Evolutionary conservation across 2,329 filamentous ascomycete species (phyloP), one percentile per base, ranked within the genome.

Genomic region (Huntiella moniliformis): DNA sequence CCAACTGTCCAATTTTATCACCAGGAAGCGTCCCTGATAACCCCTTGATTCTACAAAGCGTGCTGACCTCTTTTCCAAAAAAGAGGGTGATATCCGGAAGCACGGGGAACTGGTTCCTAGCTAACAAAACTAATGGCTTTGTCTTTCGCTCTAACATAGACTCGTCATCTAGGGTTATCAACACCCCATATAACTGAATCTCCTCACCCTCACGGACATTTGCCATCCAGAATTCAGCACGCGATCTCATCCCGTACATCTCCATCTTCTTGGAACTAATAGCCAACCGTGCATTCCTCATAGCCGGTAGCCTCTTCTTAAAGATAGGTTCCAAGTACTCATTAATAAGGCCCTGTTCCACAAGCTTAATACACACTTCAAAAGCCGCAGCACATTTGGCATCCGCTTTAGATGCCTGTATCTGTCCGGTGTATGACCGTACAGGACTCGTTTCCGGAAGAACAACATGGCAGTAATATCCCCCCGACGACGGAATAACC

Each of bases 371-470:
- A 55, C 87, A 95, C 43, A 81, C 74, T 55, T 86, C 74, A 57
- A 88, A 96, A 0, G 91, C 88, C 3, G 87, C 88, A 0, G 87
- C 84, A 52, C 83, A 84, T 59, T 91, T 92, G 4, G 91, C 88
- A 13, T 80, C 63, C 28, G 77, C 68, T 59, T 94, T 96, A 48
- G 70, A 82, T 5, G 66, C 58, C 46, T 79, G 74, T 0, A 74
- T 63, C 5, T 63, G 66, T 4, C 91, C 88, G 10, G 68, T 66
- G 4, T 73, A 68, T 28, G 73, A 76, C 46, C 69, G 71, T 33
- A 95, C 64, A 0, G 84, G 85, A 0, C 85, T 82, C 16, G 68
- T 69, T 10, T 77, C 72, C 0, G 91, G 88, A 17, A 98, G 64
- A 8, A 84, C 68, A 1, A 93, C 75, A 55, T 94, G 84, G 52